These are phyloP conservation scores for Hebeloma cylindrosporum DNA, from an alignment of 768 basidiomycete species.

Conservation along the genomic window DNA sequence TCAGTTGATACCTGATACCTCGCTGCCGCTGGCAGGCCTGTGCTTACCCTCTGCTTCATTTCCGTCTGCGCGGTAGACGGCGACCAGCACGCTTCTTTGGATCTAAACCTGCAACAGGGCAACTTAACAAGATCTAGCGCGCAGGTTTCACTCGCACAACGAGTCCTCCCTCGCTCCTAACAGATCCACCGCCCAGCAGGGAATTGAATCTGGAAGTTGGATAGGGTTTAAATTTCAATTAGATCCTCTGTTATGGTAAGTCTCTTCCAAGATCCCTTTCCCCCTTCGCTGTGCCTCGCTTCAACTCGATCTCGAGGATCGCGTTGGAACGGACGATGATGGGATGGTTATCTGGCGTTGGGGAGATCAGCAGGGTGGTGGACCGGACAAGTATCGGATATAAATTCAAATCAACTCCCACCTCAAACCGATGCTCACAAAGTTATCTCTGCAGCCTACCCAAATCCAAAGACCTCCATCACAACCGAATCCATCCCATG, in stretches of 20 bases:
- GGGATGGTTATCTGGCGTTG: too few relatives aligned
- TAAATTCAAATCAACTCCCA: background rate
- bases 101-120: too few relatives aligned
- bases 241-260: conserved; percentile 3
- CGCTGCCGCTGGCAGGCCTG: conserved; percentile 16
- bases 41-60: background rate
- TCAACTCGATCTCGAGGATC: background rate
- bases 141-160: too few relatives aligned
- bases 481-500: conserved; percentile 23
- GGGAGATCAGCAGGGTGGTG: too few relatives aligned
- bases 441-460: conserved; percentile 28
- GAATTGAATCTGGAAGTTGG: too few relatives aligned
- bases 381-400: background rate
- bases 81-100: background rate
- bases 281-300: background rate
- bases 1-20: conserved; percentile 7
- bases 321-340: background rate
- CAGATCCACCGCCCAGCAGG: too few relatives aligned
- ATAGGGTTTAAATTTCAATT: too few relatives aligned
- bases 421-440: background rate
- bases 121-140: too few relatives aligned
- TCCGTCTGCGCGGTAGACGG: background rate
- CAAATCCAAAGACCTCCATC: conserved; percentile 36
- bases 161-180: too few relatives aligned
- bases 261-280: background rate